Conservation (phyloP, 108 stramenopile species). For the Stephanodiscus minutulus region DNA sequence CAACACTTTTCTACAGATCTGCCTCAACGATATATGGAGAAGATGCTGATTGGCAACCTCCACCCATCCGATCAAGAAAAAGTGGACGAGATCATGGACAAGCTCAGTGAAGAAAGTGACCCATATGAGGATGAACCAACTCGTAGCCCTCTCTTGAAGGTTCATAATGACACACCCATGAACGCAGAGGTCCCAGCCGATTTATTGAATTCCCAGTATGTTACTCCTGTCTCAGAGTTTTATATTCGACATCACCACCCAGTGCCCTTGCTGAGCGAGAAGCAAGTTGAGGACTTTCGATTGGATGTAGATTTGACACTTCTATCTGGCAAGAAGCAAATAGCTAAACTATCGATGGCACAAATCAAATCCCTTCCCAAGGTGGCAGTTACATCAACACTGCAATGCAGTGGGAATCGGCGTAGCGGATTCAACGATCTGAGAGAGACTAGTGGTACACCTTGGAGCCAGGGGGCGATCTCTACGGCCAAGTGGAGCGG, state of each 20-base stretch:
- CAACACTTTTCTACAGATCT: slow-evolving; percentile 88
- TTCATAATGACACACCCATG: slow-evolving; percentile 83
- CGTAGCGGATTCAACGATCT: slow-evolving; percentile 84
- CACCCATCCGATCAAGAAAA: slow-evolving; percentile 67
- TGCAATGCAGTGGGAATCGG: slow-evolving; percentile 98
- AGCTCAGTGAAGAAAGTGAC: slow-evolving; percentile 59
- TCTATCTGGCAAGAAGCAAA: slow-evolving; percentile 17
- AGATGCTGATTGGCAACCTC: slow-evolving; percentile 77
- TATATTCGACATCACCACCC: slow-evolving; percentile 91
- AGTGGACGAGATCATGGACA: slow-evolving; percentile 78
- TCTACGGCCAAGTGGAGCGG: slow-evolving; percentile 95
- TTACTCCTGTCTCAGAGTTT: slow-evolving; percentile 76
- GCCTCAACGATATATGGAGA: slow-evolving; percentile 77
- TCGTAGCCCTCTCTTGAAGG: slow-evolving; percentile 58
- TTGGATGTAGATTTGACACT: slow-evolving; percentile 67
- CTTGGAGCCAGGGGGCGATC: slow-evolving; percentile 93
- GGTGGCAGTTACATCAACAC: slow-evolving; percentile 73
- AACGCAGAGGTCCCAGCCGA: slow-evolving; percentile 80
- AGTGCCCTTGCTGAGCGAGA: slow-evolving; percentile 73
- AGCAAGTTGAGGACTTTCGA: slow-evolving; percentile 64
- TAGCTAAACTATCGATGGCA: slow-evolving; percentile 55
- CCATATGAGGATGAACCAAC: slow-evolving; percentile 78
- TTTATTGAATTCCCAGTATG: slow-evolving; percentile 58
- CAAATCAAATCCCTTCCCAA: slow-evolving; percentile 77
- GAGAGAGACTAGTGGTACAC: slow-evolving; percentile 83